phyloP scores from a whole-genome alignment of 441 rosid species.

The Populus hybrid region DNA sequence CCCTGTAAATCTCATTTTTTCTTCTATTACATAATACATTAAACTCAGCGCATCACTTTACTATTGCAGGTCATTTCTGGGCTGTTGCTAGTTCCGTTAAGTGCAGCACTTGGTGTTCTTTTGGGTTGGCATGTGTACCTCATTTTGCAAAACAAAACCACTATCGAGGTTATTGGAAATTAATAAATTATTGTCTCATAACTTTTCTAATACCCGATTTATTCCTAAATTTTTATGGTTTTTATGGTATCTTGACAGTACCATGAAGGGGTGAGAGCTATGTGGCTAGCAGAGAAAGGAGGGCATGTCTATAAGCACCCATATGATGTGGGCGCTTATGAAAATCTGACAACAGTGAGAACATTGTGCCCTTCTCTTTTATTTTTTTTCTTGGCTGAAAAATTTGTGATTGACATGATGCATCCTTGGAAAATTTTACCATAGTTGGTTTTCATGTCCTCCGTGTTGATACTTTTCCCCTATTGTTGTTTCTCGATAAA shows the following conservation, averaged over 20 bases:
- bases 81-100: constrained; percentile 63
- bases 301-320: constrained; percentile 81
- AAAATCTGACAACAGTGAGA: constrained; percentile 66
- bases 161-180: constrained; percentile 61
- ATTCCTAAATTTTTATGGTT: neutral
- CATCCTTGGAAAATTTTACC: neutral
- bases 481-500: neutral
- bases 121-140: constrained; percentile 94
- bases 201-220: neutral
- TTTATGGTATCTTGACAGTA: constrained; percentile 45
- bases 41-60: constrained; percentile 10
- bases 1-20: constrained; percentile 1
- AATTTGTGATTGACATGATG: neutral
- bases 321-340: constrained; percentile 72
- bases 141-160: constrained; percentile 74
- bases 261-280: constrained; percentile 92
- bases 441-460: neutral
- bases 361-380: neutral
- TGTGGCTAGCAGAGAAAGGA: constrained; percentile 94
- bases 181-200: neutral
- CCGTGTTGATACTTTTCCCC: neutral
- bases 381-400: neutral
- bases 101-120: constrained; percentile 59
- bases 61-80: constrained; percentile 66
- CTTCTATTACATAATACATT: constrained; percentile 18